Conservation (phyloP, 2,329 filamentous ascomycete species). For the Hypomyces rosellus region DNA sequence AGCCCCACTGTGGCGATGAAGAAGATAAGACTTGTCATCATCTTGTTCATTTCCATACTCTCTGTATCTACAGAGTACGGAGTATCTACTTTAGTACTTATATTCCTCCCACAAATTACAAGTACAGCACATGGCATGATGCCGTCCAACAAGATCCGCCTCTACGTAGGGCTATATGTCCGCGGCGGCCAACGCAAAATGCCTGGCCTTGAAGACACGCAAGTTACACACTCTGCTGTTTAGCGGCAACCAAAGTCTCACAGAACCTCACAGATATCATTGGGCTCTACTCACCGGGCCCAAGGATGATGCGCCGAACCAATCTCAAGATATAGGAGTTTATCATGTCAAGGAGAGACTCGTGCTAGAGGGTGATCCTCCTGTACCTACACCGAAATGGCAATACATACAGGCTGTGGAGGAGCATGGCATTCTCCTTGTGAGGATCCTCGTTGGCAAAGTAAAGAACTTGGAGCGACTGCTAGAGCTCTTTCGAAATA, state of each 20-base stretch:
- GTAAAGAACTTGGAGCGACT: conserved; percentile 22
- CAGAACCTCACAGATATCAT: conserved; percentile 25
- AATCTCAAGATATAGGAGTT: conserved; percentile 21
- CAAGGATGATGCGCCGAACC: conserved; percentile 18
- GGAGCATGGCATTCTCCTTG: conserved; percentile 16
- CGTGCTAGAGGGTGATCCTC: conserved; percentile 6
- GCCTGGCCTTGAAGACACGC: conserved; percentile 2
- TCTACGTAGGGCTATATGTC: conserved; percentile 3
- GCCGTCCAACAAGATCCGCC: conserved; percentile 5
- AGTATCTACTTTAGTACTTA: too few relatives aligned
- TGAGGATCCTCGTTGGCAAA: conserved; percentile 25
- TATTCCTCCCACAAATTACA: too few relatives aligned
- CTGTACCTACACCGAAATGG: conserved; percentile 17
- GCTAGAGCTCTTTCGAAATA: conserved; percentile 23
- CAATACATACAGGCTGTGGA: conserved; percentile 20
- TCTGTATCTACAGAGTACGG: too few relatives aligned
- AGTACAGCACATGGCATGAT: background rate
- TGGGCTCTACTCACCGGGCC: conserved; percentile 33
- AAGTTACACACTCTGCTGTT: background rate
- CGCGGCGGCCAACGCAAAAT: background rate
- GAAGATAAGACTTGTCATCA: background rate
- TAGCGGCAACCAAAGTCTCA: background rate
- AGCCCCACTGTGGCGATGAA: background rate
- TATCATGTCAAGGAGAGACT: conserved; percentile 26
- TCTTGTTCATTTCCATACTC: too few relatives aligned